Evolutionary conservation across 2,329 filamentous ascomycete genomes (phyloP), one percentile per base, ranked within the genome.

Genomic region (Neonectria punicea): DNA sequence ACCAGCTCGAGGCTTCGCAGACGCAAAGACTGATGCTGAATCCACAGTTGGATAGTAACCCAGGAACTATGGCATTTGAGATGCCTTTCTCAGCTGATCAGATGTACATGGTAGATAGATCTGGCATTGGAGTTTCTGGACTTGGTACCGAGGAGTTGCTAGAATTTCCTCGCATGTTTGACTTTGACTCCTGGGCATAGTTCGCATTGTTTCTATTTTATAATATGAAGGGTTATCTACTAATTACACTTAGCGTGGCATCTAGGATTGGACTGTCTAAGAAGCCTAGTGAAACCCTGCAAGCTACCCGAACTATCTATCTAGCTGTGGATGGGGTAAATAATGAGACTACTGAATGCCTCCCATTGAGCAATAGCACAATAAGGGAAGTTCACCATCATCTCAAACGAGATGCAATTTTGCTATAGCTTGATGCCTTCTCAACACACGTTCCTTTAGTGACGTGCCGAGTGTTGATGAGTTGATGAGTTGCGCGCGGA

Each of bases 21-120:
- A 13, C 25, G 6, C 47, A 55, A 16, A 10, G 41, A 20, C 10
- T 43, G 9, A 53, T 55, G 25, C 10, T 61, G n/a, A 55, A 46
- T 13, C 14, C 39, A 2, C 20, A 28, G 20, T 22, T 61, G 7
- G 50, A 55, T 14, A 10, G 30, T 1, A 13, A 20, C 6, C 43
- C 51, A 2, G 50, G 50, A 14, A 36, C 49, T 5, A 25, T 61
- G 43, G 20, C 58, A 9, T 61, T 61, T 22, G 58, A 61, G 13
- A 30, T 61, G 41, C 58, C 58, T 2, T 61, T 61, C 34, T 61
- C 58, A 0, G 49, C 58, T 3, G 57, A 59, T 16, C 57, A 59
- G n/a, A 53, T 53, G 36, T 59, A 59, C 28, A 25, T 28, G 6
- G 57, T 59, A 8, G 57, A 59, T 20, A 59, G 57, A 22, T 34